Conservation (phyloP, 2,329 filamentous ascomycete species). For the Curvularia spicifera region DNA sequence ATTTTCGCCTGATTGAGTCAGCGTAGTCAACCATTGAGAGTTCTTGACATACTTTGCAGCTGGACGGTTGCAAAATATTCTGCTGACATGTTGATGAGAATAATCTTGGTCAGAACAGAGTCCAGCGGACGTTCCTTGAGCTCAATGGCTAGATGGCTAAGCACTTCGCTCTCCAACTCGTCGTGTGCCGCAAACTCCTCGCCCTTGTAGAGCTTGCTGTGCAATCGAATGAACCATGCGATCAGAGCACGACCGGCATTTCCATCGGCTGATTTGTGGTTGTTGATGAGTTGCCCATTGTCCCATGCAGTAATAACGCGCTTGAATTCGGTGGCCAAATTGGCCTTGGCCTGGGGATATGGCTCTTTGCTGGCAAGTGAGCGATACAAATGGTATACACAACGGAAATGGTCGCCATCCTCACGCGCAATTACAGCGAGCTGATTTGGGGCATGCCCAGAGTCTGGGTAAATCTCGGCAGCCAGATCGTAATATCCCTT, state of each 20-base stretch:
- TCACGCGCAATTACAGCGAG: conserved; percentile 84
- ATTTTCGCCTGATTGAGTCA: conserved; percentile 30
- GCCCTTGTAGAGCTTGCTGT: conserved; percentile 83
- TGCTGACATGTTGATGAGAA: conserved; percentile 84
- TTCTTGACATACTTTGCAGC: conserved; percentile 59
- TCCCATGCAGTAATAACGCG: conserved; percentile 66
- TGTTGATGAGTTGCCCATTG: conserved; percentile 59
- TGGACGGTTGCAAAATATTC: conserved; percentile 73
- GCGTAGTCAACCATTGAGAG: conserved; percentile 11
- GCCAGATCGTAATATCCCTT: conserved; percentile 86
- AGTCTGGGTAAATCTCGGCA: conserved; percentile 75
- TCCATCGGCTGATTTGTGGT: conserved; percentile 45
- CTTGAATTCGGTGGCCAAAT: conserved; percentile 80
- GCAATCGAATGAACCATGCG: conserved; percentile 84
- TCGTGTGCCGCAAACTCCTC: conserved; percentile 75
- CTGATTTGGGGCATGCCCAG: conserved; percentile 87
- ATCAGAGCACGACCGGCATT: conserved; percentile 70
- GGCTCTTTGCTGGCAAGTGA: conserved; percentile 76
- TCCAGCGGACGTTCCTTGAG: conserved; percentile 72
- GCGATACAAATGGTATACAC: conserved; percentile 89
- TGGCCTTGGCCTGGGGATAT: conserved; percentile 74
- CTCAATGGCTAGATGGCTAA: conserved; percentile 76
- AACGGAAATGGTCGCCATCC: conserved; percentile 78
- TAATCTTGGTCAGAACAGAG: conserved; percentile 75
- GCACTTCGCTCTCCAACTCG: conserved; percentile 84